Percentiles rank a stretch among this genome's conserved stretches.
phyloP scores from a whole-genome alignment of 345 rosid genomes.

The Anastatica hierochuntica region DNA sequence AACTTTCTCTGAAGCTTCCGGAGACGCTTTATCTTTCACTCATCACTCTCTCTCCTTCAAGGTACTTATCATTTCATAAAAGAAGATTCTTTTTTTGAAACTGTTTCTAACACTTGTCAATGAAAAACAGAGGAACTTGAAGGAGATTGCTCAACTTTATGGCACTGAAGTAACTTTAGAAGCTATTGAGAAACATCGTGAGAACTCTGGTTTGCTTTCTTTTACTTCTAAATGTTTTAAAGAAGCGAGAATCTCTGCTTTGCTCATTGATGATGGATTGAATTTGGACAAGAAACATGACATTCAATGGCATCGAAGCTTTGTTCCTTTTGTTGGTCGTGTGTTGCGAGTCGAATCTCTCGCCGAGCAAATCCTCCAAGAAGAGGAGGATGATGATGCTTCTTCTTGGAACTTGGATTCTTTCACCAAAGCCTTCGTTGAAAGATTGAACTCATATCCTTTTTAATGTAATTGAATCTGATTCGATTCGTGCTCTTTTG shows the following conservation, averaged over 20 bases:
- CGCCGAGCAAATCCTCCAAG: conserved; percentile 72
- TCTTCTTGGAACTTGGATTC: conserved; percentile 56
- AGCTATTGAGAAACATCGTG: conserved; percentile 62
- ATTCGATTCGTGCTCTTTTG: too few relatives aligned
- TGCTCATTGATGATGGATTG: conserved; percentile 84
- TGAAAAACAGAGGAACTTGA: conserved; percentile 58
- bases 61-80: conserved; percentile 24
- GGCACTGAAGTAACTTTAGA: conserved; percentile 49
- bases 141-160: conserved; percentile 61
- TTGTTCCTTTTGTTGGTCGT: conserved; percentile 66
- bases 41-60: conserved; percentile 72
- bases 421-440: conserved; percentile 47
- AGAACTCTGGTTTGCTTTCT: conserved; percentile 41
- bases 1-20: conserved; percentile 66
- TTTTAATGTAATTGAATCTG: too few relatives aligned
- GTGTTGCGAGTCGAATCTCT: conserved; percentile 68
- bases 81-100: too few relatives aligned
- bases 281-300: conserved; percentile 63
- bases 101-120: not conserved
- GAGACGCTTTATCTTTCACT: conserved; percentile 60
- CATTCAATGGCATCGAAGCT: conserved; percentile 55
- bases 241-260: conserved; percentile 67
- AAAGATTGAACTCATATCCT: conserved; percentile 79
- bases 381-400: conserved; percentile 32
- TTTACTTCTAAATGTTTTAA: conserved; percentile 52